These are phyloP conservation scores for Lactifluus rugatus DNA, from an alignment of 768 basidiomycete genomes.

Conservation along the genomic window DNA sequence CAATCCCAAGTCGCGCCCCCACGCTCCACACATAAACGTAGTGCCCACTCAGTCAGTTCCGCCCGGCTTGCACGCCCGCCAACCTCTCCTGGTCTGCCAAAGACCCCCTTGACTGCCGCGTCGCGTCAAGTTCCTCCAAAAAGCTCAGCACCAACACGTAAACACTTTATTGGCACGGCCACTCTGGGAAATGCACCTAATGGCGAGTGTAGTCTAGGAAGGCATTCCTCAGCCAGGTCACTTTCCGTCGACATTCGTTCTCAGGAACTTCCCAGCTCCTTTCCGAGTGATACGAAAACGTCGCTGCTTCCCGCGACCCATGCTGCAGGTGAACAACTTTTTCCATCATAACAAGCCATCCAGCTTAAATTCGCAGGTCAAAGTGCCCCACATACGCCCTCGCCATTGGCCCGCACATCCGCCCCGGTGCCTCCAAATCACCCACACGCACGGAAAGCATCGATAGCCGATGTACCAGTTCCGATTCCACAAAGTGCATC, in stretches of 20 bases:
- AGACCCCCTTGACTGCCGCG: slow-evolving; percentile 31
- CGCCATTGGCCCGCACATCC: slow-evolving; percentile 42
- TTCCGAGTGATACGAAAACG: slow-evolving; percentile 5
- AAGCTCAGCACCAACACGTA: slow-evolving; percentile 27
- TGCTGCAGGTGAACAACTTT: slow-evolving; percentile 1
- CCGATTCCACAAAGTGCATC: slow-evolving; percentile 25
- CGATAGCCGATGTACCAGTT: slow-evolving; percentile 27
- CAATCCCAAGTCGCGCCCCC: slow-evolving; percentile 31
- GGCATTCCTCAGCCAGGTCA: slow-evolving; percentile 35
- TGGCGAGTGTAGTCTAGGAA: slow-evolving; percentile 19
- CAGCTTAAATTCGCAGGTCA: neutral
- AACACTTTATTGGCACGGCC: slow-evolving; percentile 45
- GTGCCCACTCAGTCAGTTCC: slow-evolving; percentile 73
- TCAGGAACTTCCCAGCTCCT: slow-evolving; percentile 30
- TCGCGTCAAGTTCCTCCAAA: slow-evolving; percentile 14
- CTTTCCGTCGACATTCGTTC: slow-evolving; percentile 56
- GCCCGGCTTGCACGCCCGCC: slow-evolving; percentile 75
- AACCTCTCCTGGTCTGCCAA: slow-evolving; percentile 63
- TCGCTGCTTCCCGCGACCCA: slow-evolving; percentile 12
- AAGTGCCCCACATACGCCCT: slow-evolving; percentile 19
- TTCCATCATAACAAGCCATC: neutral
- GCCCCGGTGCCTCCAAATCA: slow-evolving; percentile 41
- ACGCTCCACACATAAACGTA: slow-evolving; percentile 49
- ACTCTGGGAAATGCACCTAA: slow-evolving; percentile 19
- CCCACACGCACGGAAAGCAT: slow-evolving; percentile 71